phyloP scores from a whole-genome alignment of 1,284 basidiomycete genomes.

The Porodaedalea pini region DNA sequence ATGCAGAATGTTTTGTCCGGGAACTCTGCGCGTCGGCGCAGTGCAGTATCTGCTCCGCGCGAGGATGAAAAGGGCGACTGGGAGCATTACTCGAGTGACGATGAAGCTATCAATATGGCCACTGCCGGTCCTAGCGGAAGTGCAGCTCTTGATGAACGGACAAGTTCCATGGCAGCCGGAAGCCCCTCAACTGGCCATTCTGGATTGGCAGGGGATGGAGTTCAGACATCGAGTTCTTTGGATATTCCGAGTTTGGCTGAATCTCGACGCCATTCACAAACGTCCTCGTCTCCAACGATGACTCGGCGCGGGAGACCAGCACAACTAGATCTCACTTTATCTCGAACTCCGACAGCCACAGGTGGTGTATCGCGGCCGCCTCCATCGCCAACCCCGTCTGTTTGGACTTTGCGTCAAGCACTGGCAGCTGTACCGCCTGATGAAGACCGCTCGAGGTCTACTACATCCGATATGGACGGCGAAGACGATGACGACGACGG shows the following conservation, averaged over 20 bases:
- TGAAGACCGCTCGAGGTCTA: slow-evolving; percentile 8
- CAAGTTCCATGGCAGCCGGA: slow-evolving; percentile 44
- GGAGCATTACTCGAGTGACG: slow-evolving; percentile 59
- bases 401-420: slow-evolving; percentile 61
- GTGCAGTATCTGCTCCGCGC: slow-evolving; percentile 26
- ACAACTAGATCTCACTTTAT: slow-evolving; percentile 22
- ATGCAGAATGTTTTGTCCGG: slow-evolving; percentile 58
- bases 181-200: not conserved
- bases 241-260: slow-evolving; percentile 7
- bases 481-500: slow-evolving; percentile 44
- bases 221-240: slow-evolving; percentile 4
- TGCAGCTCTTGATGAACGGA: slow-evolving; percentile 75
- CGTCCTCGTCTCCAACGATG: slow-evolving; percentile 5
- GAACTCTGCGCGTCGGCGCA: slow-evolving; percentile 33
- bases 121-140: slow-evolving; percentile 75
- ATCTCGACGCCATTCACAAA: slow-evolving; percentile 6
- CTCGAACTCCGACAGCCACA: slow-evolving; percentile 8
- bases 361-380: slow-evolving; percentile 33
- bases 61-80: slow-evolving; percentile 63
- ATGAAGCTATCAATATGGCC: slow-evolving; percentile 76
- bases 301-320: slow-evolving; percentile 20
- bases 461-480: slow-evolving; percentile 35
- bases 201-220: not conserved
- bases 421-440: slow-evolving; percentile 31
- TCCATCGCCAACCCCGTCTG: slow-evolving; percentile 59